Base-by-base conservation (phyloP, 495 filamentous ascomycete species). In the Bryoglossum gracile region DNA sequence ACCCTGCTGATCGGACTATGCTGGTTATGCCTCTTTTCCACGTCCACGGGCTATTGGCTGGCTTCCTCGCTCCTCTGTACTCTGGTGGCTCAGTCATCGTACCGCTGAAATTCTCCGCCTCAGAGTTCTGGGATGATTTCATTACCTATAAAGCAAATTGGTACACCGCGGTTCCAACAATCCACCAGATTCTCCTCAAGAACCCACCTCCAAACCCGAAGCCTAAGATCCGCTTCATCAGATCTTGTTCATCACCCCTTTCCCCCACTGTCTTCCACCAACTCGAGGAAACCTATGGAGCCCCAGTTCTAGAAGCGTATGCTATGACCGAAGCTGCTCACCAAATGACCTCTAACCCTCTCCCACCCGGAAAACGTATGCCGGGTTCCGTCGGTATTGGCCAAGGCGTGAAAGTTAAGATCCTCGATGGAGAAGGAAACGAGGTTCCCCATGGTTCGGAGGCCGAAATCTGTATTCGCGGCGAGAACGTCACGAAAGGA, bases 21-120 rank as follows among this genome's bases (percentile, higher is more conserved):
- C 74, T 94, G n/a, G 86, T 94, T 38, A 94, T 91, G 87, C 87
- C 87, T 8, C 73, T 94, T 3, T 91, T 91, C 73, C 87, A 94
- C 65, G 87, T 94, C 47, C 87, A 90, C 62, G 87, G 87, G 19
- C 74, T 94, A 2, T 73, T 90, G 3, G 88, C 86, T 30, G 84
- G 78, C 19, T 81, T 91, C 54, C 71, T 94, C 6, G 83, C 86
- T 5, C 83, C 87, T 3, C 74, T 94, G 0, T 68, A 67, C 47
- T 81, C 81, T 6, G 82, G 82, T 22, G 84, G 86, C 33, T 86
- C 84, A 13, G 80, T 88, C 49, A 73, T 89, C 50, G 77, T 89
- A 5, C 85, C 86, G 1, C 41, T 69, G 16, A 78, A 78, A 52
- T 94, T 90, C 72, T 91, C 87, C n/a, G 84, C 87, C 10, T 73